Base-by-base conservation (phyloP, 306 rosid species). In the Hippophae rhamnoides region DNA sequence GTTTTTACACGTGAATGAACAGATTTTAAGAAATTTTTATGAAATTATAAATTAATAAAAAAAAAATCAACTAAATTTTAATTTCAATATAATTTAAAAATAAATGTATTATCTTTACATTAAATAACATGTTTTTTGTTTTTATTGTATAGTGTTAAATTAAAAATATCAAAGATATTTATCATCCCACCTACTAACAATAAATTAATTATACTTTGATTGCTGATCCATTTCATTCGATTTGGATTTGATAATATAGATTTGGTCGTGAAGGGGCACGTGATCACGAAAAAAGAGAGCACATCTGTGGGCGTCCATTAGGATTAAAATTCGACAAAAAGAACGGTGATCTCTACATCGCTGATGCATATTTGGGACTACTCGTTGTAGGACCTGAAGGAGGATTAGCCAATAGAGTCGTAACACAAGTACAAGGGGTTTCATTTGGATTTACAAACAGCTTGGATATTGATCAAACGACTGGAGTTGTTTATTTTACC, bases 331-430 rank as follows among this genome's bases (percentile, higher is more conserved):
- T 85, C 73, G 54, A 66, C 67, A 26, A 7, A 5, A 59, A 58
- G n/a, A 55, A 45, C 0, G 84, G 83, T 40, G 73, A 79, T 18
- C 80, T 89, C 26, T 89, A 83, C 56, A 64, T 89, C 48, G 90
- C 90, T 1, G 96, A 89, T 52, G 86, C 96, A n/a, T 89, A 85
- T 54, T 72, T 69, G 70, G 97, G 97, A 41, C 64, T 89, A 23
- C 72, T 81, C 13, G 46, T 71, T 9, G 86, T 89, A 26, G 90
- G 80, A 26, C 64, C 79, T 46, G 31, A 65, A 27, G 95, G 95
- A 11, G 84, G 85, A 50, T 55, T 63, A 27, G 77, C 84, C 11
- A 61, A 14, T 41, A 47, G 4, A 18, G 13, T 83, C 7, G 54
- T 52, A 6, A 47, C 70, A 23, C 61, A 66, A 2, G 67, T 46